Evolutionary conservation across 352 stramenopile genomes (phyloP), one percentile per base, ranked within the genome.

Genomic region (Phytophthora sp.): DNA sequence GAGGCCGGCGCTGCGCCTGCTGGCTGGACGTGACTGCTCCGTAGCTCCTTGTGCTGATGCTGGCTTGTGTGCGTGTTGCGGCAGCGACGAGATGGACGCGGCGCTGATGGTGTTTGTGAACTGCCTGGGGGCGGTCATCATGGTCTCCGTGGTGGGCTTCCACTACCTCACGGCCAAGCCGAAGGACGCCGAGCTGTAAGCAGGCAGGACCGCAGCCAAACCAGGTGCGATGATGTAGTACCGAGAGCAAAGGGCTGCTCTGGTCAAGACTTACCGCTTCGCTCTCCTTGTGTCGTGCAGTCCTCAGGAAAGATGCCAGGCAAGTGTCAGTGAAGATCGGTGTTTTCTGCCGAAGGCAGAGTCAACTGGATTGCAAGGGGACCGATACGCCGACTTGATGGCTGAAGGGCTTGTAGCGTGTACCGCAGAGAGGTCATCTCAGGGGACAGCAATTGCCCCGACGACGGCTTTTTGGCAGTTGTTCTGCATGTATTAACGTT

Each of bases 61-160:
- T 65, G 11, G n/a, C n/a, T n/a, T 3, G 28, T 58, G 28, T 38
- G 41, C 3, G 51, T 20, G 11, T 28, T 57, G 51, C n/a, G n/a
- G n/a, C 57, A 96, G 88, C 74, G 73, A 95, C 48, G 84, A 95
- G 72, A 95, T 96, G 86, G 88, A 96, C 54, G 59, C 82, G 34
- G 79, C 79, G 65, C 68, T 96, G 38, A 96, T 96, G 88, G 83
- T 77, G 37, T 96, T 96, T 68, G 88, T 96, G 42, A 96, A 96
- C 75, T 90, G 76, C 62, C 74, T 96, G 34, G 88, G 88, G 53
- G 82, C 88, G 10, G 77, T 91, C 13, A 94, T 96, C 72, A 96
- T 94, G 84, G 71, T 96, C 20, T 94, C 85, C 27, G 72, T 96
- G 20, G 87, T 96, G 32, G 83, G 86, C 23, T 96, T 95, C 72